Evolutionary conservation across 1,284 basidiomycete genomes (phyloP).

Genomic region (Trichosporon sp.): DNA sequence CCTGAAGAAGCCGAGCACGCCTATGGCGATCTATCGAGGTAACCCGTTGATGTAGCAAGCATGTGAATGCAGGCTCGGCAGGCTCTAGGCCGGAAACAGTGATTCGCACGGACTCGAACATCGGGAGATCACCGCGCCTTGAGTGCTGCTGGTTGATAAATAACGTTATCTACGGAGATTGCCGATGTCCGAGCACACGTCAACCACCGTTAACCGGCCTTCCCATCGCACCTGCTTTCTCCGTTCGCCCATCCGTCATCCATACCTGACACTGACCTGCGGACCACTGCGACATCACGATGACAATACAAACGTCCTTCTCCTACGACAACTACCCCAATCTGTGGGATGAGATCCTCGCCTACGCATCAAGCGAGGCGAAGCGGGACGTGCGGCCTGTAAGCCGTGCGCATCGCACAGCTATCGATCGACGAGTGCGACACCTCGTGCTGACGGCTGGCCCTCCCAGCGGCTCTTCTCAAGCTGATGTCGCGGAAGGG

Average conservation of each 20-base stretch:
- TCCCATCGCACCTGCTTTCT: not conserved
- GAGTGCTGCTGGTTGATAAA: too few species aligned
- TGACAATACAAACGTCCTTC: not conserved
- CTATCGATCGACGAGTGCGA: not conserved
- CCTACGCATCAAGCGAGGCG: not conserved
- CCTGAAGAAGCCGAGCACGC: too few species aligned
- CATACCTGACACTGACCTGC: too few species aligned
- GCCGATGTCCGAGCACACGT: not conserved
- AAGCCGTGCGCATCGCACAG: not conserved
- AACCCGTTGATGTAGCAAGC: too few species aligned
- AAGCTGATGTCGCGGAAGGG: not conserved
- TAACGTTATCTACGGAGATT: too few species aligned
- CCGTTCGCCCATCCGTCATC: not conserved
- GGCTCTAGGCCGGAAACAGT: too few species aligned
- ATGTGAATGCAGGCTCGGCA: too few species aligned
- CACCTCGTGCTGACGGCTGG: not conserved
- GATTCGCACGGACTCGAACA: too few species aligned
- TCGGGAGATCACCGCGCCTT: too few species aligned
- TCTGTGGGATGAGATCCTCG: not conserved
- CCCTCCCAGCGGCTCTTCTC: not conserved
- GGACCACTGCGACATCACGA: too few species aligned
- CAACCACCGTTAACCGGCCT: not conserved
- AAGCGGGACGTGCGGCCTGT: not conserved
- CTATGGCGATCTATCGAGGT: too few species aligned
- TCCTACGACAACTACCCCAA: not conserved